These are phyloP conservation scores for Cryptosporidium tyzzeri DNA, from an alignment of 169 alveolate species.

Conservation along the genomic window DNA sequence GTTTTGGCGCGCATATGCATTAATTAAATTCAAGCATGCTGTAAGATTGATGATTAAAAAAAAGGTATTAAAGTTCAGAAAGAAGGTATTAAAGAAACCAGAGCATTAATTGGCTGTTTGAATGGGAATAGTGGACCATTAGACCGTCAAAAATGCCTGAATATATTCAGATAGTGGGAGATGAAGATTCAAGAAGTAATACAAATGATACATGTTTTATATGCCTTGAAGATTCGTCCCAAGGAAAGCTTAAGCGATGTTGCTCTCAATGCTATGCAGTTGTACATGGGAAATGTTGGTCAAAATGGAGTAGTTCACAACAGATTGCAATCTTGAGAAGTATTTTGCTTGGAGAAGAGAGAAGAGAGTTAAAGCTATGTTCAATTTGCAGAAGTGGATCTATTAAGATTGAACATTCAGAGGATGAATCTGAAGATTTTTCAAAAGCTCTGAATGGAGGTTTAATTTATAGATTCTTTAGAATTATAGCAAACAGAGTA, in stretches of 20 bases:
- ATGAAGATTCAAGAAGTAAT: slow-evolving; percentile 26
- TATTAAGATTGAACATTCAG: slow-evolving; percentile 26
- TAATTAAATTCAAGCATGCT: neutral
- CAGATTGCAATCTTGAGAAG: slow-evolving; percentile 21
- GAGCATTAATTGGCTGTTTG: neutral
- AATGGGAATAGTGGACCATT: neutral
- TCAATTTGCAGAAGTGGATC: slow-evolving; percentile 66
- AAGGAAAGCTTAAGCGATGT: slow-evolving; percentile 27
- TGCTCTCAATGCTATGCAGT: slow-evolving; percentile 60
- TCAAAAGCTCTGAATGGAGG: slow-evolving; percentile 1
- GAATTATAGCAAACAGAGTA: slow-evolving; percentile 12
- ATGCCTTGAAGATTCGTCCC: slow-evolving; percentile 57
- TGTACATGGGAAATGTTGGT: slow-evolving; percentile 52
- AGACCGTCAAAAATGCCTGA: slow-evolving; percentile 22
- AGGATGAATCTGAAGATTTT: slow-evolving; percentile 8
- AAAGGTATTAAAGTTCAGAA: neutral
- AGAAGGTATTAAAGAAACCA: neutral
- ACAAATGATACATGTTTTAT: slow-evolving; percentile 47
- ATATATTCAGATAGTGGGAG: neutral
- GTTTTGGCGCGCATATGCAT: slow-evolving; percentile 27
- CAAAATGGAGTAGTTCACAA: slow-evolving; percentile 40
- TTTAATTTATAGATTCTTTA: neutral
- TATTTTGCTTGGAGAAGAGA: slow-evolving; percentile 36
- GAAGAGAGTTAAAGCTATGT: slow-evolving; percentile 20
- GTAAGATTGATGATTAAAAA: neutral